A percentile compares a stretch with the other conserved stretches of the same genome.
phyloP scores from a whole-genome alignment of 495 filamentous ascomycete genomes.

The Annulohypoxylon stygium region DNA sequence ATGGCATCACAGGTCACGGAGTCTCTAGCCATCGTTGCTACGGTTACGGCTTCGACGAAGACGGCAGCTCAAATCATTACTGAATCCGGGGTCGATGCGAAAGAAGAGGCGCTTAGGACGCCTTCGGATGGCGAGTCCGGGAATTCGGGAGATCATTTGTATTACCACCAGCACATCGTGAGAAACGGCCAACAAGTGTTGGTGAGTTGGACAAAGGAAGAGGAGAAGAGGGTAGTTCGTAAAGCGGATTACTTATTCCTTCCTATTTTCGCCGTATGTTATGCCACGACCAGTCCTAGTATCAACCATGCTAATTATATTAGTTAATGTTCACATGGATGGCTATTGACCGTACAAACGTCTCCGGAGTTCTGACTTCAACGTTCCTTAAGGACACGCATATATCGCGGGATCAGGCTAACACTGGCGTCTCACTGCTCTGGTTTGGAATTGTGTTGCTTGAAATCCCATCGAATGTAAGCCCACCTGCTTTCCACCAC shows the following conservation, averaged over 20 bases:
- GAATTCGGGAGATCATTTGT: neutral
- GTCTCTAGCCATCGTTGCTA: constrained; percentile 30
- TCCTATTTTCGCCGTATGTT: constrained; percentile 37
- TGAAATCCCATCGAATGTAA: constrained; percentile 36
- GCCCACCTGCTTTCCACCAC: neutral
- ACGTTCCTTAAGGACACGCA: constrained; percentile 31
- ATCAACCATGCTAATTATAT: neutral
- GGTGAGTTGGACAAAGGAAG: constrained; percentile 39
- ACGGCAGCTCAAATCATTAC: constrained; percentile 23
- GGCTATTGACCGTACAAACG: constrained; percentile 39
- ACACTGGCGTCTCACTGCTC: constrained; percentile 35
- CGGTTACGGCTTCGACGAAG: constrained; percentile 14
- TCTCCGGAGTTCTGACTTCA: constrained; percentile 36
- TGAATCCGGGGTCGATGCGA: constrained; percentile 5
- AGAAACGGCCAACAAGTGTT: constrained; percentile 28
- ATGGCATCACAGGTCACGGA: constrained; percentile 38
- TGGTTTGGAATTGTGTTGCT: constrained; percentile 38
- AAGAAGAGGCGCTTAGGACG: constrained; percentile 12
- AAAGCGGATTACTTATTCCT: constrained; percentile 38
- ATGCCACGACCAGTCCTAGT: neutral
- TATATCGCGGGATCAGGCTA: constrained; percentile 38
- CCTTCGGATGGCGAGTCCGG: constrained; percentile 28
- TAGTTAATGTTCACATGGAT: constrained; percentile 42
- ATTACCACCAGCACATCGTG: constrained; percentile 35
- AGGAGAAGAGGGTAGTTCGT: constrained; percentile 33